phyloP scores from a whole-genome alignment of 2,329 filamentous ascomycete genomes.

The Botrytis fragariae region DNA sequence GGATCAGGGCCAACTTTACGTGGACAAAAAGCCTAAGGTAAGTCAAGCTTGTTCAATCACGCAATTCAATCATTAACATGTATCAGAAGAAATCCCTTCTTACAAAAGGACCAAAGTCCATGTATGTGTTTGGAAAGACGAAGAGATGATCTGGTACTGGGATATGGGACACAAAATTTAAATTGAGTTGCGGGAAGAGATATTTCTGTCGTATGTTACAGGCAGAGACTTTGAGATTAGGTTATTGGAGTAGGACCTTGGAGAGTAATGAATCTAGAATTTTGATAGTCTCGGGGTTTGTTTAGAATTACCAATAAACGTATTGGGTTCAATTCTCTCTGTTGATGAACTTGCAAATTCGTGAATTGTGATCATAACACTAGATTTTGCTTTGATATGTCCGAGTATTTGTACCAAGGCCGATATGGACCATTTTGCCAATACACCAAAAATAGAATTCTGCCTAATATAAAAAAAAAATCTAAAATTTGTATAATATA shows the following conservation, averaged over 20 bases:
- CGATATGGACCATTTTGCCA: no score
- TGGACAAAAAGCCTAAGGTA: neutral
- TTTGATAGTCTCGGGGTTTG: neutral
- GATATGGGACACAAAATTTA: no score
- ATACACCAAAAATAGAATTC: no score
- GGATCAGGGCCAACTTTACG: rapidly evolving
- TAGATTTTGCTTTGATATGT: neutral
- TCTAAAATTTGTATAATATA: no score
- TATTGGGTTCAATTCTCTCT: neutral
- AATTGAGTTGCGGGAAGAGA: neutral
- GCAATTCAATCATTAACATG: neutral
- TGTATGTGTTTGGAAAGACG: neutral
- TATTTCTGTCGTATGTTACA: no score
- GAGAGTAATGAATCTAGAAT: neutral
- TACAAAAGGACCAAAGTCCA: neutral
- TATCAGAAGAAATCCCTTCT: neutral
- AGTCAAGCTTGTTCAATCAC: neutral
- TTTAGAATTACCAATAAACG: neutral
- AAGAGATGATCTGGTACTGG: no score
- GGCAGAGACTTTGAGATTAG: neutral
- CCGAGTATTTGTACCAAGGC: no score
- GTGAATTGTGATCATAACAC: neutral
- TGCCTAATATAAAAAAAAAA: no score
- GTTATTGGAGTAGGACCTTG: no score
- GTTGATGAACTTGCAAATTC: neutral